phyloP scores from a whole-genome alignment of 768 basidiomycete genomes.

The Boletus sensibilis region DNA sequence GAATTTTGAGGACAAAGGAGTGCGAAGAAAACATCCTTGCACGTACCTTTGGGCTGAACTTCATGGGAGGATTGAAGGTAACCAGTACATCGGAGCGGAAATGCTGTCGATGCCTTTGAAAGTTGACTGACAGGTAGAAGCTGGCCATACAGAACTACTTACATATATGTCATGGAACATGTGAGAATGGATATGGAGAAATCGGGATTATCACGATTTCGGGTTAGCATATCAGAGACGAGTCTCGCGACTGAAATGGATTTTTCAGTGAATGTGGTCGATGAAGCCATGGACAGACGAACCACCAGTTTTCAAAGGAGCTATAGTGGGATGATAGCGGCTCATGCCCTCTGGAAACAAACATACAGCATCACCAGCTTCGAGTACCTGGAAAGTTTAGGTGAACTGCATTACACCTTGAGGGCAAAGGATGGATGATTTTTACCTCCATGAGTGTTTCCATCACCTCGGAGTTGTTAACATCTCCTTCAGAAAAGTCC shows the following conservation, averaged over 20 bases:
- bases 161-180: slow-evolving; percentile 85
- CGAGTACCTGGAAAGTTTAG: slow-evolving; percentile 54
- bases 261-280: background rate
- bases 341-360: slow-evolving; percentile 87
- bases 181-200: slow-evolving; percentile 75
- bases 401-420: slow-evolving; percentile 5
- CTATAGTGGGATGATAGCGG: slow-evolving; percentile 82
- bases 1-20: background rate
- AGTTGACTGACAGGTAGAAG: background rate
- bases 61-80: slow-evolving; percentile 71
- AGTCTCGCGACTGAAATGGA: slow-evolving; percentile 64
- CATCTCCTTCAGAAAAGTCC: slow-evolving; percentile 54
- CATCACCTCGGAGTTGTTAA: slow-evolving; percentile 73
- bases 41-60: slow-evolving; percentile 59
- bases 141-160: slow-evolving; percentile 10
- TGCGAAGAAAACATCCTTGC: background rate
- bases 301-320: slow-evolving; percentile 88
- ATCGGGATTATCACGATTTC: slow-evolving; percentile 62
- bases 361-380: slow-evolving; percentile 75
- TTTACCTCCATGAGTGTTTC: slow-evolving; percentile 61
- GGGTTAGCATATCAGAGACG: slow-evolving; percentile 72
- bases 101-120: slow-evolving; percentile 72
- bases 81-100: slow-evolving; percentile 88
- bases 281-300: slow-evolving; percentile 11
- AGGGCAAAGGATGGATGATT: background rate